Base-by-base conservation (phyloP, 140 eudicot species). In the Anethum foeniculum region DNA sequence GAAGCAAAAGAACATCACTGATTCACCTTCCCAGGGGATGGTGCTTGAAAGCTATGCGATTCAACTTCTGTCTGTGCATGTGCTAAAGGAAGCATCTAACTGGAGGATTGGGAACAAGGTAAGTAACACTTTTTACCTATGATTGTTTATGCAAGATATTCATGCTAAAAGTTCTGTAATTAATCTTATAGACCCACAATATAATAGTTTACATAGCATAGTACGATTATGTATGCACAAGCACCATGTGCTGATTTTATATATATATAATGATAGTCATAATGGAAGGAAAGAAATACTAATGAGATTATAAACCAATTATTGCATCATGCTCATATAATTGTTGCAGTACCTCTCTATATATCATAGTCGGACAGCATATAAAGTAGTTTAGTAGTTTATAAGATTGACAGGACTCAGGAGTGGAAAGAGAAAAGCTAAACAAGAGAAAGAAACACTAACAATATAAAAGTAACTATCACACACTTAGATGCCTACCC, bases 41-140 rank as follows among this genome's bases (percentile, higher is more conserved):
- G 83, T 87, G 88, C 84, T 89, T n/a, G 87, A 87, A 71, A 88
- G 86, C 80, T 86, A 81, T 78, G 87, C 85, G 74, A 86, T 89
- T 76, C 93, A 88, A 73, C 88, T 91, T 68, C 19, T 82, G 46
- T 88, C 83, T 64, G 79, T 80, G 62, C 81, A 84, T 73, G 72
- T 83, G 58, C 43, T 78, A 47, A 85, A 81, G 72, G 83, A 84
- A 83, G 81, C 82, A 71, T 73, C 84, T 21, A 49, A 56, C 28
- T 65, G 77, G 79, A 44, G 77, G 76, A 83, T n/a, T 76, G 78
- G 10, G 47, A 87, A 87, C 46, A 77, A 85, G 87, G 89, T 83
- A 81, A 43, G 38, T 80, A 46, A 77, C 79, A 76, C 75, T 58
- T 64, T 41, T 41, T 39, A n/a, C 78, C 32, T 46, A 23, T 46